Conservation (phyloP, 2,329 filamentous ascomycete species). For the Rhynchosporium secalis region DNA sequence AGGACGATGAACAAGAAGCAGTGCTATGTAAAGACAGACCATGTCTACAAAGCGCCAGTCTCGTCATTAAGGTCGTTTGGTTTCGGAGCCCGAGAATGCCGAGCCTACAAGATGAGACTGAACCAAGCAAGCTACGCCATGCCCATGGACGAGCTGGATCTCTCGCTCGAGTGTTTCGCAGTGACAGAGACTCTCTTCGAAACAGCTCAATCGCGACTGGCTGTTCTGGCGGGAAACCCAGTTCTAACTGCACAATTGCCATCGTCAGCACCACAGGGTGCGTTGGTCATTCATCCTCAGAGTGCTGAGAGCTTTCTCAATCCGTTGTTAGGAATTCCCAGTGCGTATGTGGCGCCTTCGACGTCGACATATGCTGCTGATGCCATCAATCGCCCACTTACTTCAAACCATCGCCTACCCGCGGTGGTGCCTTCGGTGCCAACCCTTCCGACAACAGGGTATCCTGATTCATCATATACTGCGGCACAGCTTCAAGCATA, state of each 20-base stretch:
- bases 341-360: neutral
- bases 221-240: neutral
- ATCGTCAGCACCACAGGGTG: neutral
- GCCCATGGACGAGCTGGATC: constrained; percentile 11
- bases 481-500: neutral
- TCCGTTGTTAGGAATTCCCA: neutral
- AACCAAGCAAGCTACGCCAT: constrained; percentile 15
- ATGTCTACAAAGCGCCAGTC: constrained; percentile 15
- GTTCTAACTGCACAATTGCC: neutral
- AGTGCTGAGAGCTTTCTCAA: neutral
- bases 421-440: neutral
- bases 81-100: neutral
- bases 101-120: constrained; percentile 16
- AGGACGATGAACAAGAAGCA: constrained; percentile 16
- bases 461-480: neutral
- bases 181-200: constrained; percentile 2
- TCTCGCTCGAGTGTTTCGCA: constrained; percentile 5
- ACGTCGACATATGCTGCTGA: neutral
- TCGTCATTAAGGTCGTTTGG: constrained; percentile 10
- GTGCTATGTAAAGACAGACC: constrained; percentile 17
- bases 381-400: neutral
- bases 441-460: neutral
- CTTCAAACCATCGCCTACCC: neutral
- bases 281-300: neutral
- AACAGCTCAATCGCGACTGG: neutral